phyloP scores from a whole-genome alignment of 192 early-diverging fungal species.

The Umbelopsis vinacea region DNA sequence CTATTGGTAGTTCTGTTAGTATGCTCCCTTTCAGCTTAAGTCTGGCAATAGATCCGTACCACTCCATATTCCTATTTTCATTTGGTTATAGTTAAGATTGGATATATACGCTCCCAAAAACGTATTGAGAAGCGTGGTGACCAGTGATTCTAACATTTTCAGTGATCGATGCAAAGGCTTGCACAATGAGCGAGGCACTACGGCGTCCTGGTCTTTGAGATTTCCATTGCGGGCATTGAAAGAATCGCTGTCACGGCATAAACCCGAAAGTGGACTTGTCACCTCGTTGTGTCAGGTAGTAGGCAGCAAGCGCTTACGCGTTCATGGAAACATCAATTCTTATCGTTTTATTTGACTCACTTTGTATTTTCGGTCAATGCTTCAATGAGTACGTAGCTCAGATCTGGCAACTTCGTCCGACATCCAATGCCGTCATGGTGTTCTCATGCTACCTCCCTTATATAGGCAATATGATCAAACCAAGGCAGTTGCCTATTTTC shows the following conservation, averaged over 20 bases:
- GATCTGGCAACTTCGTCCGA: too few species aligned
- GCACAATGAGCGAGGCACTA: neutral
- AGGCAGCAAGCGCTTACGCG: too few species aligned
- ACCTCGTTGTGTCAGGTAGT: too few species aligned
- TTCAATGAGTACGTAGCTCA: too few species aligned
- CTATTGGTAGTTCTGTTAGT: slow-evolving; percentile 40
- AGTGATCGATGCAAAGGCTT: slow-evolving; percentile 4
- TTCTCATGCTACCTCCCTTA: too few species aligned
- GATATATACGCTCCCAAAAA: slow-evolving; percentile 84
- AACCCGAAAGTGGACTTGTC: too few species aligned
- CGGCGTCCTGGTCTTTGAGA: neutral
- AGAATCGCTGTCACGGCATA: neutral
- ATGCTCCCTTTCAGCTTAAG: neutral
- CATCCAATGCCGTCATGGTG: too few species aligned
- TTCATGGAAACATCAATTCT: too few species aligned
- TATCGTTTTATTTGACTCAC: too few species aligned
- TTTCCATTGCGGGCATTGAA: neutral
- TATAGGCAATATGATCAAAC: too few species aligned
- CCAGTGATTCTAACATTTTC: slow-evolving; percentile 65
- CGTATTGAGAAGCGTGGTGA: slow-evolving; percentile 63
- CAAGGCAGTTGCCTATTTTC: too few species aligned
- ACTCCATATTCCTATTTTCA: slow-evolving; percentile 86
- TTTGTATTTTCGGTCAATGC: too few species aligned
- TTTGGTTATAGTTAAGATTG: slow-evolving; percentile 83
- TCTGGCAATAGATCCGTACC: slow-evolving; percentile 47